A percentile compares a stretch with the other conserved stretches of the same genome.
Evolutionary conservation across 2,329 filamentous ascomycete genomes (phyloP).

Genomic region (Immersiporthe knoxdaviesiana): DNA sequence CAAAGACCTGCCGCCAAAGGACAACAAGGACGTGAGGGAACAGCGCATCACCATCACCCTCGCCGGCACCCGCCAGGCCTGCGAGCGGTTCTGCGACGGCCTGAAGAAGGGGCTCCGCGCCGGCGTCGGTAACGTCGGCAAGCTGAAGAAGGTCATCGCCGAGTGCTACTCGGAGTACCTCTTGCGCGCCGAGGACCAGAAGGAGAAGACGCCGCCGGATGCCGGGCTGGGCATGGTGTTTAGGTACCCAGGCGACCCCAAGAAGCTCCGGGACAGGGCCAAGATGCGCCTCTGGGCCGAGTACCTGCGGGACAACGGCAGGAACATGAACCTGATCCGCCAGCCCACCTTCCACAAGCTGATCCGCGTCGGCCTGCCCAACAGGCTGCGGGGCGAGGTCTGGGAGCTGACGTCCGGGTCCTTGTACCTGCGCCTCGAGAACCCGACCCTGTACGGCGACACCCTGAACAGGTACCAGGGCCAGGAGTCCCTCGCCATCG

Average conservation of each 20-base stretch:
- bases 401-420: slow-evolving; percentile 96
- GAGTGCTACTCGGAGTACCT: slow-evolving; percentile 93
- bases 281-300: slow-evolving; percentile 99
- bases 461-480: slow-evolving; percentile 84
- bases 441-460: slow-evolving; percentile 80
- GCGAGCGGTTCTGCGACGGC: slow-evolving; percentile 94
- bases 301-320: slow-evolving; percentile 92
- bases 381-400: slow-evolving; percentile 87
- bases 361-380: slow-evolving; percentile 92
- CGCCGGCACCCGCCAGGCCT: slow-evolving; percentile 83
- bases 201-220: slow-evolving; percentile 74
- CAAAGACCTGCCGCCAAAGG: slow-evolving; percentile 44
- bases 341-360: slow-evolving; percentile 98
- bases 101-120: slow-evolving; percentile 87
- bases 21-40: slow-evolving; percentile 55
- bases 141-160: slow-evolving; percentile 75
- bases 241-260: slow-evolving; percentile 90
- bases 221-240: slow-evolving; percentile 92
- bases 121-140: slow-evolving; percentile 85
- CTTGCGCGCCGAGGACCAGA: slow-evolving; percentile 65
- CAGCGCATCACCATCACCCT: slow-evolving; percentile 93
- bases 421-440: slow-evolving; percentile 83
- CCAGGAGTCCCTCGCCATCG: slow-evolving; percentile 89
- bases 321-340: slow-evolving; percentile 87
- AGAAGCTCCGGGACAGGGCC: slow-evolving; percentile 89